phyloP scores from a whole-genome alignment of 2,329 filamentous ascomycete species.

The Paraconiothyrium brasiliense region DNA sequence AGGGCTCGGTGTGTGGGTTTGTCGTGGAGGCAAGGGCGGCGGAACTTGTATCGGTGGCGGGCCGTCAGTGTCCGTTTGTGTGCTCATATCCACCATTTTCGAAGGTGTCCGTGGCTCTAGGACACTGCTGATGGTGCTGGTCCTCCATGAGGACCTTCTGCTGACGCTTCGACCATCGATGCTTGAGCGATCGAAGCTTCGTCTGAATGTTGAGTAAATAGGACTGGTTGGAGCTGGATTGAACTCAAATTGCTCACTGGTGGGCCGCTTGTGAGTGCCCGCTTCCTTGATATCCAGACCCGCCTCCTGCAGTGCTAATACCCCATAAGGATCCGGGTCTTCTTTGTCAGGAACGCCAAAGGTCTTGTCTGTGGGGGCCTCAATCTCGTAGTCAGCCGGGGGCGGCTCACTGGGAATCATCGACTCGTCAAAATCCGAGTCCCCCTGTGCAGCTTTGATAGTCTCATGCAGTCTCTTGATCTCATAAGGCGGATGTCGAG shows the following conservation, averaged over 20 bases:
- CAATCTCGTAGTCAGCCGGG: slow-evolving; percentile 76
- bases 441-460: slow-evolving; percentile 86
- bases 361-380: slow-evolving; percentile 54
- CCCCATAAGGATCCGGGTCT: slow-evolving; percentile 92
- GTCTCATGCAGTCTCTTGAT: slow-evolving; percentile 77
- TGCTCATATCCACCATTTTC: slow-evolving; percentile 72
- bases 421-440: slow-evolving; percentile 74
- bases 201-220: slow-evolving; percentile 68
- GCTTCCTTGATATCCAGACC: slow-evolving; percentile 91
- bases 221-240: slow-evolving; percentile 80
- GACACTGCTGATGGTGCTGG: slow-evolving; percentile 73
- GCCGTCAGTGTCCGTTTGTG: slow-evolving; percentile 65
- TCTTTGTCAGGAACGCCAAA: slow-evolving; percentile 83
- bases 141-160: slow-evolving; percentile 73
- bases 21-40: slow-evolving; percentile 37
- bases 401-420: slow-evolving; percentile 75
- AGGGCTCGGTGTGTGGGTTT: slow-evolving; percentile 33
- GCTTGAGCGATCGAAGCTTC: slow-evolving; percentile 74
- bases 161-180: slow-evolving; percentile 52
- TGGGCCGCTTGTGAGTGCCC: slow-evolving; percentile 76
- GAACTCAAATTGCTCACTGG: slow-evolving; percentile 84
- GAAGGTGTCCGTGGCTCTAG: slow-evolving; percentile 66
- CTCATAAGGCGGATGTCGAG: slow-evolving; percentile 64
- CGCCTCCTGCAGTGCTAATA: slow-evolving; percentile 88
- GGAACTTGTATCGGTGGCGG: slow-evolving; percentile 35